phyloP scores from a whole-genome alignment of 75 land plant species.

The Adiantum capillusveneris region DNA sequence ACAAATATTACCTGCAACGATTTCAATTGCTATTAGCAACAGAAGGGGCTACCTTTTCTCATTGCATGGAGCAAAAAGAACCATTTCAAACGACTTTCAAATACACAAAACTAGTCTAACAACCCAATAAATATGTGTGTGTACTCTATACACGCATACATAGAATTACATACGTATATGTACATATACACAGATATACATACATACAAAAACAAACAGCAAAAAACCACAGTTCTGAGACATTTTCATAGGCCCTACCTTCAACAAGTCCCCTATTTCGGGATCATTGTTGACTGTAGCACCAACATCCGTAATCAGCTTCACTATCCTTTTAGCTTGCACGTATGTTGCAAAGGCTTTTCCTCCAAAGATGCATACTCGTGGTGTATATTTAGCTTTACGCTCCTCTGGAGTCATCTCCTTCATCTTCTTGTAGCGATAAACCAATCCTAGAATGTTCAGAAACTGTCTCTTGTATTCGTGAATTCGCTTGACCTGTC shows the following conservation, averaged over 20 bases:
- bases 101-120: too few relatives aligned
- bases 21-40: too few relatives aligned
- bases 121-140: too few relatives aligned
- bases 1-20: conserved; percentile 73
- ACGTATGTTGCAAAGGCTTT: conserved; percentile 98
- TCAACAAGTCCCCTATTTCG: conserved; percentile 90
- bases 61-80: too few relatives aligned
- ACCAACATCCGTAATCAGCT: conserved; percentile 86
- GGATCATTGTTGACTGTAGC: conserved; percentile 79
- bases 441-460: conserved; percentile 83
- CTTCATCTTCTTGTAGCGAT: conserved; percentile 95
- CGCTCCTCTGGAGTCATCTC: conserved; percentile 79
- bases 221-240: too few relatives aligned
- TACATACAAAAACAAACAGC: too few relatives aligned
- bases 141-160: too few relatives aligned
- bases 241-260: conserved; percentile 35
- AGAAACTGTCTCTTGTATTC: conserved; percentile 94
- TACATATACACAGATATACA: too few relatives aligned
- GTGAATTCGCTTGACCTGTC: conserved; percentile 94
- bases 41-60: too few relatives aligned
- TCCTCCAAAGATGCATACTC: conserved; percentile 93
- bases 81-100: too few relatives aligned
- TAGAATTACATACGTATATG: too few relatives aligned
- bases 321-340: conserved; percentile 93
- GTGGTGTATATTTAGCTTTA: conserved; percentile 56